These are phyloP conservation scores for Mycena polygramma DNA, from an alignment of 768 basidiomycete genomes.

Conservation along the genomic window DNA sequence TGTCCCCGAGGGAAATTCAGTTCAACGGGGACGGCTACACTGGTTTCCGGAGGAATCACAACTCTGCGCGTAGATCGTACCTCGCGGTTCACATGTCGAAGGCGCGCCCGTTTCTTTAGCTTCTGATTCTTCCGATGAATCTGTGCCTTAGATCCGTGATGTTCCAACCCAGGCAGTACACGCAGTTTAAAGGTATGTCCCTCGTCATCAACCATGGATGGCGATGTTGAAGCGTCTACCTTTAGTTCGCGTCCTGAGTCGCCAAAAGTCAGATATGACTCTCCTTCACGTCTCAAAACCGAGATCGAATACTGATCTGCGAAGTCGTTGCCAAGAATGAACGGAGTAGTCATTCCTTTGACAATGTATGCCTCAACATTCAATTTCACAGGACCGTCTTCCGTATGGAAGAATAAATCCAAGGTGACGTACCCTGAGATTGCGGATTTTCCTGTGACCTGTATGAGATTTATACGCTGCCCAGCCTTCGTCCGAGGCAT, in stretches of 20 bases:
- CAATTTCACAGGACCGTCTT: conserved; percentile 40
- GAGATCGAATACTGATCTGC: conserved; percentile 50
- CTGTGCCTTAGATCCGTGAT: not conserved
- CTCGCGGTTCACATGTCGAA: not conserved
- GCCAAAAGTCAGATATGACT: conserved; percentile 3
- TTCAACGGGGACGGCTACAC: conserved; percentile 22
- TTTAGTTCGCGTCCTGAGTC: conserved; percentile 3
- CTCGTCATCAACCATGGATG: too few species aligned
- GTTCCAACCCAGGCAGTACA: not conserved
- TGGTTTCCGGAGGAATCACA: conserved; percentile 32
- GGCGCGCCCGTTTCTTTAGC: too few species aligned
- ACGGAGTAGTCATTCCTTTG: conserved; percentile 45
- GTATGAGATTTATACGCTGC: not conserved
- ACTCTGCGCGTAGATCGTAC: not conserved
- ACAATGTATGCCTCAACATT: conserved; percentile 47
- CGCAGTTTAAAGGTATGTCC: conserved; percentile 19
- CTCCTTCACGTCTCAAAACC: conserved; percentile 35
- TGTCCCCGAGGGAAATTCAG: not conserved
- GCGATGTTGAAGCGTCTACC: not conserved
- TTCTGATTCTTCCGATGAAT: conserved; percentile 17
- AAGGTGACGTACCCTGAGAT: conserved; percentile 48
- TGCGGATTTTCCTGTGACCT: conserved; percentile 21
- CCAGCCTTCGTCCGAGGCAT: conserved; percentile 33
- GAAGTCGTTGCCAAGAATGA: conserved; percentile 51
- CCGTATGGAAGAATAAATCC: conserved; percentile 43